Percentiles rank a stretch among this genome's conserved stretches.
Evolutionary conservation across 495 filamentous ascomycete species (phyloP).

Genomic region (Clavariopsis aquatica): DNA sequence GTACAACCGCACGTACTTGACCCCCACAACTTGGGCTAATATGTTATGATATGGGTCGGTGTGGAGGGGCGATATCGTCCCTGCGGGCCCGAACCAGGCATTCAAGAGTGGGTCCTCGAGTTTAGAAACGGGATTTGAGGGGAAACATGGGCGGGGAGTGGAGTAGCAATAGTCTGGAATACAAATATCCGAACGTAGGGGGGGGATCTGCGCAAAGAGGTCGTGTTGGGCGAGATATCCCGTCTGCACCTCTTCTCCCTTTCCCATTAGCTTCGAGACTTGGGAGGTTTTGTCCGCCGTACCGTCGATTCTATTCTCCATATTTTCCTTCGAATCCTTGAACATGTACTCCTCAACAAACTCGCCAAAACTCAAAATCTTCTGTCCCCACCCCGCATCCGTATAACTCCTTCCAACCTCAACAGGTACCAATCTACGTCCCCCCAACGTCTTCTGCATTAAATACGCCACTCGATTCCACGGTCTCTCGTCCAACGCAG

Average conservation of each 20-base stretch:
- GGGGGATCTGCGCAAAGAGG: slow-evolving; percentile 79
- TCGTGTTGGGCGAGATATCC: slow-evolving; percentile 92
- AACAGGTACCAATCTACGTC: slow-evolving; percentile 78
- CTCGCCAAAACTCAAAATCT: slow-evolving; percentile 71
- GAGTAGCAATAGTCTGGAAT: slow-evolving; percentile 88
- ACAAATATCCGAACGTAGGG: slow-evolving; percentile 71
- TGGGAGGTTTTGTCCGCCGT: not conserved
- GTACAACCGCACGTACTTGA: slow-evolving; percentile 89
- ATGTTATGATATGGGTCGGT: slow-evolving; percentile 95
- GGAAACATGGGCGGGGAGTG: slow-evolving; percentile 50
- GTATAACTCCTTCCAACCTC: slow-evolving; percentile 91
- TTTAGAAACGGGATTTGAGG: slow-evolving; percentile 44
- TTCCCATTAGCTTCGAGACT: not conserved
- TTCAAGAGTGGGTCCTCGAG: slow-evolving; percentile 55
- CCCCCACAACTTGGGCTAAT: slow-evolving; percentile 83
- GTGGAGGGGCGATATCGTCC: slow-evolving; percentile 89
- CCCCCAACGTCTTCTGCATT: slow-evolving; percentile 70
- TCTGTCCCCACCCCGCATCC: slow-evolving; percentile 82
- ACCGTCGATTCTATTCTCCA: too few species aligned
- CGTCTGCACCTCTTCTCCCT: slow-evolving; percentile 2
- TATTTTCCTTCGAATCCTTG: not conserved
- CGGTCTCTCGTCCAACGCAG: slow-evolving; percentile 64
- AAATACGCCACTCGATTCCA: slow-evolving; percentile 80
- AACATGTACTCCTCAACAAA: slow-evolving; percentile 67
- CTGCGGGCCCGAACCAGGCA: slow-evolving; percentile 87